A percentile compares a stretch with the other conserved stretches of the same genome.
Conservation (phyloP, 1,139 yeast species). For the Kodamaea sp. region DNA sequence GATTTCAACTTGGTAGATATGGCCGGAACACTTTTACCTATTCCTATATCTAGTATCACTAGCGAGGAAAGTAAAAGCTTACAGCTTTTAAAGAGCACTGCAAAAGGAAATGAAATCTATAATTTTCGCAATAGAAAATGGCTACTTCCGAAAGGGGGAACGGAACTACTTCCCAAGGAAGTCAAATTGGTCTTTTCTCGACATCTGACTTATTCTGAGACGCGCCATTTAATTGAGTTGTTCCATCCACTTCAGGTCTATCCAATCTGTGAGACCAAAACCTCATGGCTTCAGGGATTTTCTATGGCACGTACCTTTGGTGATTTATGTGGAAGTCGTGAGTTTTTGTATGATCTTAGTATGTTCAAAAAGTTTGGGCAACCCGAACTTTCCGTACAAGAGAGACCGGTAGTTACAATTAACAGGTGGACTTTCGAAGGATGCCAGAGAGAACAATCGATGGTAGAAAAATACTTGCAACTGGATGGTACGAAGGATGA, state of each 20-base stretch:
- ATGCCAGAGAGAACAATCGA: constrained; percentile 31
- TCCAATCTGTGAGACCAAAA: constrained; percentile 41
- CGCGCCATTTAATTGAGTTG: constrained; percentile 34
- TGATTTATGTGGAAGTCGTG: constrained; percentile 26
- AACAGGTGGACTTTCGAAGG: constrained; percentile 38
- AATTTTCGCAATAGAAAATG: constrained; percentile 26
- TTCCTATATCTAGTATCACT: constrained; percentile 19
- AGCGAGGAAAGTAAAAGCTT: constrained; percentile 17
- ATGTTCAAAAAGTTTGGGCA: constrained; percentile 24
- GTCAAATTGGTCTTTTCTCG: constrained; percentile 49
- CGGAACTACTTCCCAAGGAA: constrained; percentile 40
- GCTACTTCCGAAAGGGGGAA: constrained; percentile 28
- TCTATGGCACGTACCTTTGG: constrained; percentile 49
- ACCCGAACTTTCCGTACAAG: constrained; percentile 15
- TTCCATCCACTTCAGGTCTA: constrained; percentile 48
- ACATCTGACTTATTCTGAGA: constrained; percentile 55
- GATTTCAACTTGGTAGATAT: constrained; percentile 41
- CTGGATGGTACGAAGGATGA: neutral
- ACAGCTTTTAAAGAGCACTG: constrained; percentile 18
- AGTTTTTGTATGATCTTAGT: constrained; percentile 33
- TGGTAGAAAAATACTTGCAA: constrained; percentile 12
- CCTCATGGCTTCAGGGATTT: constrained; percentile 44
- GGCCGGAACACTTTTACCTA: constrained; percentile 30
- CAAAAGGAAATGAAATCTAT: constrained; percentile 26
- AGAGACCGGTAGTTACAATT: constrained; percentile 25